Conservation (phyloP, 768 basidiomycete genomes). For the Psilocybe sp. region DNA sequence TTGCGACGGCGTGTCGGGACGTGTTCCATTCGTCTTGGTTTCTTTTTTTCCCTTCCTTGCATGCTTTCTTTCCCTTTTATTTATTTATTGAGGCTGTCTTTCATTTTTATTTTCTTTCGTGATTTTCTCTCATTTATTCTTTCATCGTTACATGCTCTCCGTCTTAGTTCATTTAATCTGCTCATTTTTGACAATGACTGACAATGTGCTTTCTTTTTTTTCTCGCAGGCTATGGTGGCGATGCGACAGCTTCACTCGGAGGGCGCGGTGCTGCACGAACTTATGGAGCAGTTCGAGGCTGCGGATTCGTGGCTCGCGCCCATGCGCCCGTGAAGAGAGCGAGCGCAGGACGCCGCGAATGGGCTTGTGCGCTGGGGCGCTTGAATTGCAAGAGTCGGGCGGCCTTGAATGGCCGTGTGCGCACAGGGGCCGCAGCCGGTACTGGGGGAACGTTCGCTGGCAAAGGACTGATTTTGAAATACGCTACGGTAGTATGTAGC, state of each 20-base stretch:
- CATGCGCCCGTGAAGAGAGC: constrained; percentile 68
- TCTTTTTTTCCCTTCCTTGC: constrained; percentile 1
- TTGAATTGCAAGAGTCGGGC: neutral
- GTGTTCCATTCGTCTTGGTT: constrained; percentile 6
- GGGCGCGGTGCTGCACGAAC: constrained; percentile 73
- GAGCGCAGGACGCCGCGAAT: neutral
- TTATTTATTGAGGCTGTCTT: constrained; percentile 2
- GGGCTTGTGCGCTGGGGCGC: neutral
- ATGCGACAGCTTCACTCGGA: constrained; percentile 88
- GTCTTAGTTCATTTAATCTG: constrained; percentile 1
- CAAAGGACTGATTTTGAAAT: no score
- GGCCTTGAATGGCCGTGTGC: neutral
- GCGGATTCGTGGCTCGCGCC: constrained; percentile 93
- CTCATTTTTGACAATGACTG: constrained; percentile 1
- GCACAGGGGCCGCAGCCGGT: no score
- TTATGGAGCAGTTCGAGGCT: constrained; percentile 94
- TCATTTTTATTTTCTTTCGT: neutral
- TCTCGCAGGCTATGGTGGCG: constrained; percentile 71
- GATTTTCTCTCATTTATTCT: neutral
- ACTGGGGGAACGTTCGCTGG: no score
- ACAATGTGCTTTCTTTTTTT: constrained; percentile 8
- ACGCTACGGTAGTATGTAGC: no score
- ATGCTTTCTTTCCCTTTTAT: neutral
- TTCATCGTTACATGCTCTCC: constrained; percentile 2
- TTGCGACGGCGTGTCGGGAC: no score